These are phyloP conservation scores for Naganishia onofrii DNA, from an alignment of 768 basidiomycete genomes.

Conservation along the genomic window DNA sequence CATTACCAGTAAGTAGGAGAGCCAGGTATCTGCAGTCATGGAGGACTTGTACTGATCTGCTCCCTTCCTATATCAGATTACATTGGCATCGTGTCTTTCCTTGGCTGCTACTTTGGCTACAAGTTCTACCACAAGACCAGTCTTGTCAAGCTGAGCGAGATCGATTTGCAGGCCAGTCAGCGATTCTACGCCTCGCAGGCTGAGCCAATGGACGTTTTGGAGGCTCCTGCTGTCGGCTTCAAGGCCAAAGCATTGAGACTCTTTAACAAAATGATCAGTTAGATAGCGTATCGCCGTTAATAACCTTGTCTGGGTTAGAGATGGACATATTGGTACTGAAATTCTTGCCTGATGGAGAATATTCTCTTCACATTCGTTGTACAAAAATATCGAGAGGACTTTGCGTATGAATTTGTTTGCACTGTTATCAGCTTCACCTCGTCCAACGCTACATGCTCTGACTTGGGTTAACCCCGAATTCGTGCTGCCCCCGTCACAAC, in stretches of 20 bases:
- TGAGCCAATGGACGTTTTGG: neutral
- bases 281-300: neutral
- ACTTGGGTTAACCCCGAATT: too few species aligned
- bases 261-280: constrained; percentile 10
- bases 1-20: constrained; percentile 31
- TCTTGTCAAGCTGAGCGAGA: constrained; percentile 1
- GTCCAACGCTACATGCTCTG: too few species aligned
- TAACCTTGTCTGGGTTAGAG: neutral
- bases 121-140: constrained; percentile 23
- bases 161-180: constrained; percentile 18
- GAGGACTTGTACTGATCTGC: neutral
- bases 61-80: neutral
- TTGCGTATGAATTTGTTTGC: too few species aligned
- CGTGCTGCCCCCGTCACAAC: too few species aligned
- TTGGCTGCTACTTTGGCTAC: constrained; percentile 21
- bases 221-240: constrained; percentile 14
- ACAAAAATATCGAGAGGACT: too few species aligned
- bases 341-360: too few species aligned
- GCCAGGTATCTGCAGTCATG: neutral
- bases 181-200: constrained; percentile 10
- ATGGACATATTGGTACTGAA: too few species aligned
- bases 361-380: too few species aligned
- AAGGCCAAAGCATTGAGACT: constrained; percentile 19
- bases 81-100: constrained; percentile 18
- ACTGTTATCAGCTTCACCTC: too few species aligned